These are phyloP conservation scores for Nematodospora anomalae DNA, from an alignment of 1,139 yeast species.

Conservation along the genomic window DNA sequence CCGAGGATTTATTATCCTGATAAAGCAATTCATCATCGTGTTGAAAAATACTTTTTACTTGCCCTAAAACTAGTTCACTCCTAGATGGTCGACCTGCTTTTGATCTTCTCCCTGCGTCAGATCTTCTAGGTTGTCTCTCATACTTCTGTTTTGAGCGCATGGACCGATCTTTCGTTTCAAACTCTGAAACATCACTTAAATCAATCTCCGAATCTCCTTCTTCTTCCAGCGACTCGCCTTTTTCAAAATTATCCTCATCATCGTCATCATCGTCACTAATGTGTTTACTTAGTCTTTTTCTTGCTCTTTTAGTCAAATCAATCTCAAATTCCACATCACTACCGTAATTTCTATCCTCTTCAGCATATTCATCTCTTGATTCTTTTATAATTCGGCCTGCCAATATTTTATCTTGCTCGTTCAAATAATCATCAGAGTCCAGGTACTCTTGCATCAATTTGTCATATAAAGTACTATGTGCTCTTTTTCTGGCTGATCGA, in stretches of 20 bases:
- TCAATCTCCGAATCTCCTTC: neutral
- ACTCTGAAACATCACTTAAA: conserved; percentile 11
- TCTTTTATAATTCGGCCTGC: conserved; percentile 44
- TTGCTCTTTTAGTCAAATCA: conserved; percentile 19
- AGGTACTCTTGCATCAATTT: conserved; percentile 38
- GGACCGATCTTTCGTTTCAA: neutral
- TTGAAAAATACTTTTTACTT: conserved; percentile 38
- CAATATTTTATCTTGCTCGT: conserved; percentile 39
- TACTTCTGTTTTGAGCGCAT: neutral
- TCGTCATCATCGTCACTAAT: conserved; percentile 24
- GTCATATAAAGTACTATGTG: conserved; percentile 34
- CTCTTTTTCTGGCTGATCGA: conserved; percentile 51
- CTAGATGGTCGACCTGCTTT: conserved; percentile 38
- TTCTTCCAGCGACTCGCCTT: conserved; percentile 1
- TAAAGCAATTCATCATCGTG: conserved; percentile 25
- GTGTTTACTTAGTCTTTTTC: conserved; percentile 23
- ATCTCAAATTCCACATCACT: conserved; percentile 35
- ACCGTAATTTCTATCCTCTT: conserved; percentile 22
- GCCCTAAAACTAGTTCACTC: conserved; percentile 31
- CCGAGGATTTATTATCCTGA: neutral
- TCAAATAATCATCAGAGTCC: conserved; percentile 27
- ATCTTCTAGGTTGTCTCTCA: conserved; percentile 6
- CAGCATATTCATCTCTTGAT: conserved; percentile 21
- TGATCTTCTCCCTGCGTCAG: conserved; percentile 10
- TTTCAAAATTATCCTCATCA: conserved; percentile 11